Conservation (phyloP, 345 rosid genomes). For the Sonneratia caseolaris region DNA sequence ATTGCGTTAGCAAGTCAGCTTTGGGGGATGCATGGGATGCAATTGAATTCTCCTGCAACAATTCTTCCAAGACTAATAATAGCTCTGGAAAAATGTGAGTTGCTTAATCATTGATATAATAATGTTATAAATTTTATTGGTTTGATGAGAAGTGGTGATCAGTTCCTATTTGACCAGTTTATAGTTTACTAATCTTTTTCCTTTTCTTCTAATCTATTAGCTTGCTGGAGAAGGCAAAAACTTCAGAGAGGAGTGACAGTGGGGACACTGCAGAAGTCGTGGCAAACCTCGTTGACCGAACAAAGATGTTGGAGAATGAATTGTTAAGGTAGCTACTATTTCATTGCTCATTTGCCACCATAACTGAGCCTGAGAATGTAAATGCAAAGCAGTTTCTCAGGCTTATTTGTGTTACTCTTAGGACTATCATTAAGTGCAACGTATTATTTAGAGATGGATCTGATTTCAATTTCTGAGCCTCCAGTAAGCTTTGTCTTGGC, state of each 20-base stretch:
- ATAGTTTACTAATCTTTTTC: not conserved
- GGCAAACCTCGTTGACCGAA: constrained; percentile 47
- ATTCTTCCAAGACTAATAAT: constrained; percentile 15
- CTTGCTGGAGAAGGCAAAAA: constrained; percentile 28
- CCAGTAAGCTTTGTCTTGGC: too few species aligned
- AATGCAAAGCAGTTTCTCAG: not conserved
- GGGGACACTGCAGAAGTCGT: constrained; percentile 47
- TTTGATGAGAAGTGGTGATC: too few species aligned
- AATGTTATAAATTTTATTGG: too few species aligned
- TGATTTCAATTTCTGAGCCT: not conserved
- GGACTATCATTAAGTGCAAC: not conserved
- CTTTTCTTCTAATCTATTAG: constrained; percentile 15
- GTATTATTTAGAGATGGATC: not conserved
- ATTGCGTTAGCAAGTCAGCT: constrained; percentile 42
- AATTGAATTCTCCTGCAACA: constrained; percentile 22
- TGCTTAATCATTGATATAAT: not conserved
- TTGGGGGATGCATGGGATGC: constrained; percentile 66
- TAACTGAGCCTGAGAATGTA: not conserved
- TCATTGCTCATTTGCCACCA: not conserved
- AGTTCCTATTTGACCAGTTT: not conserved
- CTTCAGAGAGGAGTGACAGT: constrained; percentile 33
- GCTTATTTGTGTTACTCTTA: not conserved
- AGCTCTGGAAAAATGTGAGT: constrained; percentile 48
- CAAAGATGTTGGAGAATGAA: constrained; percentile 49
- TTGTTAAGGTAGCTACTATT: constrained; percentile 38